Evolutionary conservation across 257 asterid species (phyloP), one percentile per base, ranked within the genome.

Genomic region (Cruciata laevipes): DNA sequence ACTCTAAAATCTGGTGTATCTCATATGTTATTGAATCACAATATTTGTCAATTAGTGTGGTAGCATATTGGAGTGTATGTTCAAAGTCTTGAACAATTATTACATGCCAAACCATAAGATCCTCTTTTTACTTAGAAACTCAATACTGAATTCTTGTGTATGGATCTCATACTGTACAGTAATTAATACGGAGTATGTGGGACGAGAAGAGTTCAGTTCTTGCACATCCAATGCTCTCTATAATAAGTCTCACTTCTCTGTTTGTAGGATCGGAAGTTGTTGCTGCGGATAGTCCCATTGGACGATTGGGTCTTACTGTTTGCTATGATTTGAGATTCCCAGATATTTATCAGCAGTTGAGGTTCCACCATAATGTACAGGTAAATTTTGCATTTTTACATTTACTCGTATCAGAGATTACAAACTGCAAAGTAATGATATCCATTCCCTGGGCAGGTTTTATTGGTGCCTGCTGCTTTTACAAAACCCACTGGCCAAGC

Each of bases 301-400:
- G 98, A 8, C 79, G 87, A 20, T 57, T 93, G 32, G 98, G 98
- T 57, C 80, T 89, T 60, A 93, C 98, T 1, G 95, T 89, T 37
- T 93, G 97, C 82, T 93, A 93, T 61, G 98, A 93, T 75, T 79
- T 89, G 86, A 85, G 98, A 71, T 93, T 93, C 57, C 98, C 98
- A 4, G 96, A 93, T 69, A 75, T 93, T n/a, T 93, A 93, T 72
- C 98, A 93, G 83, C 89, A 79, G 75, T 82, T 93, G 65, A 84
- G 98, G 69, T 93, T 93, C 80, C 82, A 79, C 73, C 91, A 76
- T 65, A 82, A 81, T 65, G 95, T 90, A 51, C 84, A 93, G 86
- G 91, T 66, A 51, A 66, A 47, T 30, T 30, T 2, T 66, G 11
- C 20, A 13, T 21, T 53, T 27, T 21, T 68, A 20, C 65, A 53